Base-by-base conservation (phyloP, 225 moss, liverwort and hornwort genomes). In the Bryum argenteum region DNA sequence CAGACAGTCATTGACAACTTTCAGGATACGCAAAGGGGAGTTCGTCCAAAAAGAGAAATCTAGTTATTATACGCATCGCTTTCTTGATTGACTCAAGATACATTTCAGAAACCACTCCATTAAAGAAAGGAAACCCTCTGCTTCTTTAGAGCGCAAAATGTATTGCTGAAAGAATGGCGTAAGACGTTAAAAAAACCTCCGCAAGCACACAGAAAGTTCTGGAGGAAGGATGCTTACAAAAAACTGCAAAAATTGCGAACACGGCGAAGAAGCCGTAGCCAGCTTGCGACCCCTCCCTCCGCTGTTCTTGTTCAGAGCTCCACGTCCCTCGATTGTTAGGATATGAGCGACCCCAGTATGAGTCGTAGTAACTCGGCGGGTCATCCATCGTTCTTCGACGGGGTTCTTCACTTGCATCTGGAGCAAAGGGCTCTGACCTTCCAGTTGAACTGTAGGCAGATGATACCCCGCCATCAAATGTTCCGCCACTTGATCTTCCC, bases 401-500 rank as follows among this genome's bases (percentile, higher is more conserved):
- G 75, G 71, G 79, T 69, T 58, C 71, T 24, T 82, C 73, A 59
- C 54, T 42, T 17, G 19, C 51, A 74, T 67, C 74, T 47, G 63
- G 12, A 68, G 63, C 74, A 66, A 85, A 82, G 45, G 74, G 14
- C 73, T 82, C 85, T 14, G 67, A 42, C 59, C 82, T 85, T 68
- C 85, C 82, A 79, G 74, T 71, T 60, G 77, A 71, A 52, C 82
- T 77, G 26, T 77, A 62, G 24, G 79, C 64, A 74, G 85, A 82
- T 15, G 71, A 13, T 58, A 71, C 58, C 20, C 74, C 76, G 52
- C 47, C 37, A 71, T 71, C 79, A 71, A 82, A 77, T 44, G 77
- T 47, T 79, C 85, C 85, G 44, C 71, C 76, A 79, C 81, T 82
- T 15, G 85, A 82, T 63, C 82, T 82, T 48, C 85, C 85, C 85